phyloP scores from a whole-genome alignment of 768 basidiomycete species.

The Tephrocybe rancida region DNA sequence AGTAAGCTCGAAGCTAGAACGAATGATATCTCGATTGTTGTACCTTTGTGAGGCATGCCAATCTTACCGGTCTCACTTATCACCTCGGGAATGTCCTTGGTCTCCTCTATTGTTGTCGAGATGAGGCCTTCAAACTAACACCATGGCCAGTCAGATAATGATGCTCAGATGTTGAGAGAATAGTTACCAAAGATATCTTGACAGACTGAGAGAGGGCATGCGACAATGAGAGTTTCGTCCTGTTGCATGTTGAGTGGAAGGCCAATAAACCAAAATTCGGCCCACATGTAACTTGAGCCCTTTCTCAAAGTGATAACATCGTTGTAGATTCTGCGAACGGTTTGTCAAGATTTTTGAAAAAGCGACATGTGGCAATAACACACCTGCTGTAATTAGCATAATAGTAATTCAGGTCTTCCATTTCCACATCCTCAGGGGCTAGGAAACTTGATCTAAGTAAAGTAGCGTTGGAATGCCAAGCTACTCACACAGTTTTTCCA shows the following conservation, averaged over 20 bases:
- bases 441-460: constrained; percentile 3
- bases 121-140: constrained; percentile 90
- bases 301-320: constrained; percentile 95
- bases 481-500: constrained; percentile 76
- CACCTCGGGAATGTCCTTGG: constrained; percentile 92
- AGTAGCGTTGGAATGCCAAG: not conserved
- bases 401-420: constrained; percentile 97
- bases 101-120: constrained; percentile 92
- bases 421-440: constrained; percentile 90
- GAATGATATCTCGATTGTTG: constrained; percentile 3
- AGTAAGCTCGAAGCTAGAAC: constrained; percentile 6
- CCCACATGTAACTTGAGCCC: constrained; percentile 94
- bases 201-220: constrained; percentile 96
- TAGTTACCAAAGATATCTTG: constrained; percentile 84
- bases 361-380: constrained; percentile 17
- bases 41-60: constrained; percentile 83
- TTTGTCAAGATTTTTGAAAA: constrained; percentile 5
- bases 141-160: not conserved
- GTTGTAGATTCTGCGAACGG: constrained; percentile 78
- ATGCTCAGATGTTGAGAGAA: not conserved
- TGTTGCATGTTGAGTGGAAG: constrained; percentile 27
- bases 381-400: constrained; percentile 96
- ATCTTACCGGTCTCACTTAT: constrained; percentile 96
- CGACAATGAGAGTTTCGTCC: constrained; percentile 95
- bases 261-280: constrained; percentile 12